Conservation (phyloP, 2,329 filamentous ascomycete genomes). For the Colletotrichum cuscutae region DNA sequence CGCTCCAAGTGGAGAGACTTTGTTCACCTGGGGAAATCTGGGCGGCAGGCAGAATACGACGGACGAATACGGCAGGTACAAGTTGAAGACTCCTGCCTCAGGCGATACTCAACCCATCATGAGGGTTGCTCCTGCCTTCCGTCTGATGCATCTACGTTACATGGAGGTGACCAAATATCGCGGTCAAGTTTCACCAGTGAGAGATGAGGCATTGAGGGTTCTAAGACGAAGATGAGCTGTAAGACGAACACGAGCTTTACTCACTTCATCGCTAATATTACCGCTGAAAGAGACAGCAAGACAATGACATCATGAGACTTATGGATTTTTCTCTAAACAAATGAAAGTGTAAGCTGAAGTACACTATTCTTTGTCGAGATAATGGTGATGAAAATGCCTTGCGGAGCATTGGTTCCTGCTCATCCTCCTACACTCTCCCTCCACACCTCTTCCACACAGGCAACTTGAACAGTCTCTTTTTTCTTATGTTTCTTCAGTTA, state of each 20-base stretch:
- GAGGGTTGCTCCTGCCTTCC: no score
- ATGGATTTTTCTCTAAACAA: neutral
- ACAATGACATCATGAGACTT: neutral
- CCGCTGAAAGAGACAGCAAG: neutral
- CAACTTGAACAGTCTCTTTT: no score
- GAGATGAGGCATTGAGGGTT: no score
- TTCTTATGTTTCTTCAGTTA: no score
- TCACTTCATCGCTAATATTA: neutral
- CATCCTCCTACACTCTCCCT: no score
- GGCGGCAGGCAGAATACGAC: neutral
- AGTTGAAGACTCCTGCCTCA: neutral
- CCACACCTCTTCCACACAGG: no score
- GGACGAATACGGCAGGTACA: neutral
- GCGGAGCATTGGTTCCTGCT: neutral
- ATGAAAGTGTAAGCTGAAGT: neutral
- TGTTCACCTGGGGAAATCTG: neutral
- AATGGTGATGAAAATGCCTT: neutral
- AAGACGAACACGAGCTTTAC: no score
- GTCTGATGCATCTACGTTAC: no score
- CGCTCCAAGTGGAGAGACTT: neutral
- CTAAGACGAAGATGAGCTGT: no score
- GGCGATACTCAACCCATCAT: no score
- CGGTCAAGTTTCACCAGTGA: no score
- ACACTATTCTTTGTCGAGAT: neutral
- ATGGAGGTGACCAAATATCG: no score